Percentiles rank a stretch among this genome's conserved stretches.
Evolutionary conservation across 257 asterid species (phyloP).

Genomic region (Salvia miltiorrhiza): DNA sequence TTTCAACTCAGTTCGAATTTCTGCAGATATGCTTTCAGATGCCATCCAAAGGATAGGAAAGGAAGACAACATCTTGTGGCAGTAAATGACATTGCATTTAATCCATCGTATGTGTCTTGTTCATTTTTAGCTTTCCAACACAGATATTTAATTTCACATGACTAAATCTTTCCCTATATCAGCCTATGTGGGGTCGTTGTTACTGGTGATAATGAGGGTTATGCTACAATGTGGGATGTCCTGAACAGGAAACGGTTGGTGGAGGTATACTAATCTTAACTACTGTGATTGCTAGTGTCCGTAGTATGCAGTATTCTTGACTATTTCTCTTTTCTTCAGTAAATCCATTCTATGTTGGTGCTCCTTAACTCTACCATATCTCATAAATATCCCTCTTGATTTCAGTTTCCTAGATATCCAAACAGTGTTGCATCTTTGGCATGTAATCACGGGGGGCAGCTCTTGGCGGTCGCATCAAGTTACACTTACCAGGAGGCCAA

Average conservation of each 20-base stretch:
- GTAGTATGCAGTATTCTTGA: background rate
- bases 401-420: slow-evolving; percentile 63
- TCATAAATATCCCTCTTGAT: slow-evolving; percentile 14
- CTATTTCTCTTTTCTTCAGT: background rate
- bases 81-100: slow-evolving; percentile 78
- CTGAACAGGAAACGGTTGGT: slow-evolving; percentile 53
- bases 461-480: slow-evolving; percentile 81
- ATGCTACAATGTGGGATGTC: slow-evolving; percentile 73
- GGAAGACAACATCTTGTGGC: slow-evolving; percentile 51
- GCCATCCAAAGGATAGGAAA: slow-evolving; percentile 66
- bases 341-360: background rate
- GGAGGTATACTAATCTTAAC: slow-evolving; percentile 51
- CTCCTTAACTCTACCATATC: background rate
- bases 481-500: slow-evolving; percentile 71
- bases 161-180: slow-evolving; percentile 27
- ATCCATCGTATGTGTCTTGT: slow-evolving; percentile 60
- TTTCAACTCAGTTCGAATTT: slow-evolving; percentile 14
- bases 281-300: background rate
- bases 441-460: slow-evolving; percentile 62
- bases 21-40: slow-evolving; percentile 79
- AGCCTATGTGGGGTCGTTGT: slow-evolving; percentile 53
- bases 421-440: slow-evolving; percentile 68
- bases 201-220: slow-evolving; percentile 80
- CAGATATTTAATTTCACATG: background rate
- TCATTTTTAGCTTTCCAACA: slow-evolving; percentile 24